Percentiles rank a stretch among this genome's conserved stretches.
These are phyloP conservation scores for Trebouxia sp. DNA, from an alignment of 139 green algal species.

Conservation along the genomic window DNA sequence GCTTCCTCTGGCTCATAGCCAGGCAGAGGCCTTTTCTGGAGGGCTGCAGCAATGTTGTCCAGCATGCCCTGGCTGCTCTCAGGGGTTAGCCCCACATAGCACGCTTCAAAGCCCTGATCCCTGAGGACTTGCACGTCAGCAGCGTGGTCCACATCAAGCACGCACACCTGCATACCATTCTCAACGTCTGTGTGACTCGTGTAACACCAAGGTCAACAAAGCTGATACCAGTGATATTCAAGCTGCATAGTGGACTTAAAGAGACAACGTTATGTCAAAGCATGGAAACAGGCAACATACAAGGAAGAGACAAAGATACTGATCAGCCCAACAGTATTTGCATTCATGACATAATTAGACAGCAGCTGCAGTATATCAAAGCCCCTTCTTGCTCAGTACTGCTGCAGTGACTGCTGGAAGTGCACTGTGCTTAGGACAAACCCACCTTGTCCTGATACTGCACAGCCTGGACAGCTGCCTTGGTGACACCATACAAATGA, in stretches of 20 bases:
- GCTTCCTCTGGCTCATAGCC: conserved; percentile 65
- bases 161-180: background rate
- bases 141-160: conserved; percentile 69
- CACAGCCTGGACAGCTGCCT: conserved; percentile 48
- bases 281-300: too few species aligned
- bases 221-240: background rate
- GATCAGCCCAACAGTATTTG: too few species aligned
- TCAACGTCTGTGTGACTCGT: background rate
- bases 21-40: conserved; percentile 52
- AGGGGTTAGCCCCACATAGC: conserved; percentile 40
- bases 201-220: background rate
- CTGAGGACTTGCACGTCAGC: conserved; percentile 48
- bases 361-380: too few species aligned
- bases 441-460: conserved; percentile 50
- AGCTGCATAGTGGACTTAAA: too few species aligned
- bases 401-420: too few species aligned
- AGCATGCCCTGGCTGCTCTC: conserved; percentile 33
- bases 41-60: conserved; percentile 33
- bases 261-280: too few species aligned
- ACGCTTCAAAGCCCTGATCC: conserved; percentile 47
- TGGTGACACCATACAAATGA: conserved; percentile 61
- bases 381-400: too few species aligned
- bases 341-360: too few species aligned
- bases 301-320: too few species aligned
- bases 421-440: background rate